Evolutionary conservation across 345 rosid species (phyloP).

Genomic region (Citrus hindsii): DNA sequence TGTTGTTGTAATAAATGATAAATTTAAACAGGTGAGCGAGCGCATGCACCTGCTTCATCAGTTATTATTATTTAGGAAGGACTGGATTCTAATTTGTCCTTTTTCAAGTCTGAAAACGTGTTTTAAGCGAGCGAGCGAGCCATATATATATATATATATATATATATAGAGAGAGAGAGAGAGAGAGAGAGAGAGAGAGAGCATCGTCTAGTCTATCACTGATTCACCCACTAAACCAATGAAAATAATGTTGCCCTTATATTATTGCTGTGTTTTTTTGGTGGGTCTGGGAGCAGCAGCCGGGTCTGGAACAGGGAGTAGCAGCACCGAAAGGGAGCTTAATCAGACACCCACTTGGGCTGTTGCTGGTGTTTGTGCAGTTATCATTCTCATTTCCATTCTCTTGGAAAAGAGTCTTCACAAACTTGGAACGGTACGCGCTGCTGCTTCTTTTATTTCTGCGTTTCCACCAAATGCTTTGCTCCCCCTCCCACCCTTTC

Average conservation of each 20-base stretch:
- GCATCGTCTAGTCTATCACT: no score
- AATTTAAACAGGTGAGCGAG: no score
- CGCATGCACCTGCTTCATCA: no score
- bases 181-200: no score
- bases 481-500: not conserved
- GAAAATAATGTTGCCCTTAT: conserved; percentile 12
- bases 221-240: no score
- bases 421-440: conserved; percentile 56
- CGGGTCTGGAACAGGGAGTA: conserved; percentile 25
- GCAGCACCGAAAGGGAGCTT: conserved; percentile 42
- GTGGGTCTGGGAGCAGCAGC: conserved; percentile 20
- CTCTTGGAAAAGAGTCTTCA: conserved; percentile 65
- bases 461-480: not conserved
- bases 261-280: conserved; percentile 4
- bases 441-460: not conserved
- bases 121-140: no score
- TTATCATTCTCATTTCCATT: conserved; percentile 74
- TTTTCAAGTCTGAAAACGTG: no score
- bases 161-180: no score
- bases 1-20: no score
- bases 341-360: conserved; percentile 98
- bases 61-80: no score
- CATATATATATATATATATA: no score
- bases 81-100: no score
- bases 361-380: conserved; percentile 72